Percentiles rank a stretch among this genome's conserved stretches.
Conservation (phyloP, 208 protist genomes). For the Trypanosoma lewisi region DNA sequence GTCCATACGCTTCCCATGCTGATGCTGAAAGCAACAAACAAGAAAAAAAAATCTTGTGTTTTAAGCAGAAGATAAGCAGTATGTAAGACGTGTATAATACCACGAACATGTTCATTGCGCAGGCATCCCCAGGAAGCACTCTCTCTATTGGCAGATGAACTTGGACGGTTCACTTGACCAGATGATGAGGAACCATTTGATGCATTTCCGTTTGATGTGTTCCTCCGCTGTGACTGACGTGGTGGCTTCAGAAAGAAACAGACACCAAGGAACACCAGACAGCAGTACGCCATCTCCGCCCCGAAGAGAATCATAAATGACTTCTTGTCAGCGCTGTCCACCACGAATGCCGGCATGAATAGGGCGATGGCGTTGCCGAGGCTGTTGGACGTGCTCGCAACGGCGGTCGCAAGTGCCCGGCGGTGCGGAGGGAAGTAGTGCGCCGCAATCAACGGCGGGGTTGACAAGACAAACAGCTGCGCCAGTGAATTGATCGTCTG, state of each 20-base stretch:
- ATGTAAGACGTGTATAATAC: slow-evolving; percentile 38
- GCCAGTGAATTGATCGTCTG: slow-evolving; percentile 56
- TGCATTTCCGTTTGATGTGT: slow-evolving; percentile 12
- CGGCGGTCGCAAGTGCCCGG: slow-evolving; percentile 65
- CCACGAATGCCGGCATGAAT: slow-evolving; percentile 56
- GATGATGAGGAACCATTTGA: neutral
- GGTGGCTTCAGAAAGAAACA: slow-evolving; percentile 51
- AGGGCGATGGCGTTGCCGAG: slow-evolving; percentile 68
- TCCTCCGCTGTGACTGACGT: neutral
- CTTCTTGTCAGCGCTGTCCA: slow-evolving; percentile 27
- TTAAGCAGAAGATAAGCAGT: slow-evolving; percentile 28
- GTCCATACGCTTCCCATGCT: slow-evolving; percentile 72
- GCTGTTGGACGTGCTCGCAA: slow-evolving; percentile 64
- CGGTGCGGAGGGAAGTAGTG: slow-evolving; percentile 59
- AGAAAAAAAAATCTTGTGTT: slow-evolving; percentile 49
- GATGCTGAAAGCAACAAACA: slow-evolving; percentile 60
- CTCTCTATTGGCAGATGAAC: neutral
- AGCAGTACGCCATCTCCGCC: slow-evolving; percentile 48
- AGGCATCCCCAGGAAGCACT: neutral
- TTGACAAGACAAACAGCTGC: slow-evolving; percentile 74
- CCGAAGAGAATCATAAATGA: slow-evolving; percentile 65
- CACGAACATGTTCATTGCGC: slow-evolving; percentile 36
- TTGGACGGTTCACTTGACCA: neutral
- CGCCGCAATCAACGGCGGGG: slow-evolving; percentile 64
- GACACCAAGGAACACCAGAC: slow-evolving; percentile 36